Conservation (phyloP, 805 yeast species). For the Monosporozyma yasuniensis region DNA sequence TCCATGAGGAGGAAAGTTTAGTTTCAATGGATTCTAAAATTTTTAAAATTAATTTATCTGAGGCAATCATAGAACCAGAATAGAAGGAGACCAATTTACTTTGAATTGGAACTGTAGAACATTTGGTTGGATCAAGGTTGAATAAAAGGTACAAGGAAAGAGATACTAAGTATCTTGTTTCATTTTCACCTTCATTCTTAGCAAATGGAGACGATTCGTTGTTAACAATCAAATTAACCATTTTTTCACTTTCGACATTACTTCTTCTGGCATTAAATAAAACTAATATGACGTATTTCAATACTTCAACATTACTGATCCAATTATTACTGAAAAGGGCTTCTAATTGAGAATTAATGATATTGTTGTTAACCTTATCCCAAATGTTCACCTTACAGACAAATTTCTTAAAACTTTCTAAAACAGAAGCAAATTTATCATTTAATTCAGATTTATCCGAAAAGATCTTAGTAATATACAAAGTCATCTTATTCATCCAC, state of each 20-base stretch:
- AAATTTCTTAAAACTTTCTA: slow-evolving; percentile 30
- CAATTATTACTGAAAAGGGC: slow-evolving; percentile 45
- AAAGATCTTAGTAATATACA: slow-evolving; percentile 55
- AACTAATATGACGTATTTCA: slow-evolving; percentile 38
- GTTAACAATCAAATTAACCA: slow-evolving; percentile 56
- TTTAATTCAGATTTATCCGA: slow-evolving; percentile 38
- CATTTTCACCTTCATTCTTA: slow-evolving; percentile 16
- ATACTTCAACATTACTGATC: slow-evolving; percentile 33
- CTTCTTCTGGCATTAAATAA: slow-evolving; percentile 32
- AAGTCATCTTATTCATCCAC: slow-evolving; percentile 52
- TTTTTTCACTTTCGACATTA: slow-evolving; percentile 38
- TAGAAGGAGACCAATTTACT: slow-evolving; percentile 45
- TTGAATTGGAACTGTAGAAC: slow-evolving; percentile 41
- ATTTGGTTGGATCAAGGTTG: slow-evolving; percentile 35
- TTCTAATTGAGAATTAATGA: slow-evolving; percentile 58
- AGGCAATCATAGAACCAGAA: slow-evolving; percentile 51
- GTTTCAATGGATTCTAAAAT: slow-evolving; percentile 53
- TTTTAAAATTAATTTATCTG: slow-evolving; percentile 53
- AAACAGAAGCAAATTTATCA: slow-evolving; percentile 27
- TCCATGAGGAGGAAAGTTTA: slow-evolving; percentile 49
- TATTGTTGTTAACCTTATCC: slow-evolving; percentile 35
- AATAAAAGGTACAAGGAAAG: slow-evolving; percentile 43
- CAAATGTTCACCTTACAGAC: slow-evolving; percentile 28
- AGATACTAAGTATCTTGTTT: slow-evolving; percentile 36
- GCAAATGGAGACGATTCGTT: slow-evolving; percentile 37